phyloP scores from a whole-genome alignment of 1,284 basidiomycete genomes.

The Ustilago sp. region DNA sequence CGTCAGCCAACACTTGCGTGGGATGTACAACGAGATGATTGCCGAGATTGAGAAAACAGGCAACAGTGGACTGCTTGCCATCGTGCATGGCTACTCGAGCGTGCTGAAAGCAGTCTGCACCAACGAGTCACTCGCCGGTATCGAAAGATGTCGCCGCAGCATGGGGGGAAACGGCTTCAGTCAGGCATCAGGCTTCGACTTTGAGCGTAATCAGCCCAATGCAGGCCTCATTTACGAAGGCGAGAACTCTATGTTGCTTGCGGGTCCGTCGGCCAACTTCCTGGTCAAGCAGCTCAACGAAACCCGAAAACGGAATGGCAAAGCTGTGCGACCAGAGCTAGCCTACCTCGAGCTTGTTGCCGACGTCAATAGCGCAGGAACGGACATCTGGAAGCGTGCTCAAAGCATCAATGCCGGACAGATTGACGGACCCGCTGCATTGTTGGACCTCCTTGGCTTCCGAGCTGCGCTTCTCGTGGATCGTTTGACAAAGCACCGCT shows the following conservation, averaged over 20 bases:
- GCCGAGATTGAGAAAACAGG: slow-evolving; percentile 38
- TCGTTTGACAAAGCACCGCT: slow-evolving; percentile 42
- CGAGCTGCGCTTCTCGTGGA: slow-evolving; percentile 43
- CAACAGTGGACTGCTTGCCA: slow-evolving; percentile 43
- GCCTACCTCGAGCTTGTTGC: slow-evolving; percentile 37
- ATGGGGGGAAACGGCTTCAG: slow-evolving; percentile 62
- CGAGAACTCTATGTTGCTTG: slow-evolving; percentile 60
- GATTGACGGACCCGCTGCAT: slow-evolving; percentile 19
- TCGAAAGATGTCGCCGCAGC: slow-evolving; percentile 52
- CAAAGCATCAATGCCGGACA: slow-evolving; percentile 12
- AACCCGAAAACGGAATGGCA: slow-evolving; percentile 24
- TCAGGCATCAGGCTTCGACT: slow-evolving; percentile 55
- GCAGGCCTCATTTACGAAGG: slow-evolving; percentile 62
- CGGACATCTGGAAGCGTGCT: slow-evolving; percentile 14
- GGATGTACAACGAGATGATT: slow-evolving; percentile 54
- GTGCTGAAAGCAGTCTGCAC: slow-evolving; percentile 58
- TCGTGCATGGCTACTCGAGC: slow-evolving; percentile 60
- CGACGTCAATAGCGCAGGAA: not conserved
- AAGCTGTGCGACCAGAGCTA: slow-evolving; percentile 35
- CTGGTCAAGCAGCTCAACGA: slow-evolving; percentile 55
- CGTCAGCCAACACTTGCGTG: slow-evolving; percentile 47
- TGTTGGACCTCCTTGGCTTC: slow-evolving; percentile 46
- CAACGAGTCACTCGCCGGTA: slow-evolving; percentile 50
- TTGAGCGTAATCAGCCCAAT: slow-evolving; percentile 58
- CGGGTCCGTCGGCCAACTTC: slow-evolving; percentile 57